Evolutionary conservation across 768 basidiomycete genomes (phyloP).

Genomic region (Auricularia cornea): DNA sequence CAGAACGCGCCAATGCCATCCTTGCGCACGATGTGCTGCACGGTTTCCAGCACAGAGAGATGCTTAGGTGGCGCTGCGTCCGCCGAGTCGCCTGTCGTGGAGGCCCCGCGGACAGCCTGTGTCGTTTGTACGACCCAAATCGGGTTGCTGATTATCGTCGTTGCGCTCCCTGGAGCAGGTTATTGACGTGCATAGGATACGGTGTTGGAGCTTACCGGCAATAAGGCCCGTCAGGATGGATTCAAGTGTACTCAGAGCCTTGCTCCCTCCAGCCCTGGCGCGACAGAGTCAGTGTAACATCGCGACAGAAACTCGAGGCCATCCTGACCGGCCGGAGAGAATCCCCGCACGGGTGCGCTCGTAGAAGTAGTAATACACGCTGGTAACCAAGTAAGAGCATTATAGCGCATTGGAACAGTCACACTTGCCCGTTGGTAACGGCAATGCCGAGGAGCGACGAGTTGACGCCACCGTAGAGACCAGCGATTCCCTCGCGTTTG

Average conservation of each 20-base stretch:
- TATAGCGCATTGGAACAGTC: neutral
- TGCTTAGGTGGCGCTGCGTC: conserved; percentile 32
- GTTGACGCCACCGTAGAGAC: conserved; percentile 79
- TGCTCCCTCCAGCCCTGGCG: conserved; percentile 32
- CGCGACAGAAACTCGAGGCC: neutral
- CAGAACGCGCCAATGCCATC: conserved; percentile 80
- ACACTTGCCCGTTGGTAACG: conserved; percentile 76
- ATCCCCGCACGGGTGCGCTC: conserved; percentile 57
- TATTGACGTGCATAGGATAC: neutral
- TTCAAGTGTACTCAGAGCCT: conserved; percentile 75
- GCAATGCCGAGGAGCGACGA: conserved; percentile 87
- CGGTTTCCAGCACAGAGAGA: conserved; percentile 57
- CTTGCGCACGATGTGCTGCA: conserved; percentile 58
- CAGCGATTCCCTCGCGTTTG: conserved; percentile 74
- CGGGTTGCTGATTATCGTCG: conserved; percentile 84
- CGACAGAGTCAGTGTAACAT: neutral
- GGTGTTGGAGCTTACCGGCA: conserved; percentile 46
- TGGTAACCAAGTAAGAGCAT: conserved; percentile 20
- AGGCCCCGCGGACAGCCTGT: conserved; percentile 29
- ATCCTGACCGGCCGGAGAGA: conserved; percentile 35
- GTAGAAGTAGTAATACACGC: conserved; percentile 92
- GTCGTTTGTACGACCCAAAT: conserved; percentile 96
- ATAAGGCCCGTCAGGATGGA: conserved; percentile 83
- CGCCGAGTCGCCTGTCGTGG: conserved; percentile 20
- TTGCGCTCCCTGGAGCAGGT: conserved; percentile 60